These are phyloP conservation scores for Dillenia suffruticosa DNA, from an alignment of 164 flowering plant species.

Conservation along the genomic window DNA sequence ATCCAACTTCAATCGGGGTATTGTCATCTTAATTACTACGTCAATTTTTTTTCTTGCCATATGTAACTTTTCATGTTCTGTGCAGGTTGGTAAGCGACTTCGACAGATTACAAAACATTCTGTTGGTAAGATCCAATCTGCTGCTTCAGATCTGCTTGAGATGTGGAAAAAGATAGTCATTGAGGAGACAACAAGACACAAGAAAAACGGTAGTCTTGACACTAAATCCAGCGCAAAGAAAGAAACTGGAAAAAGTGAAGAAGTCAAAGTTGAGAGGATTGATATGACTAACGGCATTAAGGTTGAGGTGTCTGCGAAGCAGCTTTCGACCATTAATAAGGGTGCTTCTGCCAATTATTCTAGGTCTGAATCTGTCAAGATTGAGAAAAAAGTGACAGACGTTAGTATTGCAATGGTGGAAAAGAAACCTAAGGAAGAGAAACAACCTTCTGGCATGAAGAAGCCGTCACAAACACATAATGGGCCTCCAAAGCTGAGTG, in stretches of 20 bases:
- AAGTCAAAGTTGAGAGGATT: conserved; percentile 27
- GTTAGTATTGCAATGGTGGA: conserved; percentile 27
- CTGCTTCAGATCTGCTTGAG: conserved; percentile 70
- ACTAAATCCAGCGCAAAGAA: conserved; percentile 16
- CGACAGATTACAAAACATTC: conserved; percentile 83
- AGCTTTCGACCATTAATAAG: conserved; percentile 9
- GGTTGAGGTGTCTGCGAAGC: conserved; percentile 14
- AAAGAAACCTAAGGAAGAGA: conserved; percentile 35
- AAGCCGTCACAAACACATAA: conserved; percentile 27
- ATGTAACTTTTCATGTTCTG: background rate
- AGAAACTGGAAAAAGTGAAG: conserved; percentile 16
- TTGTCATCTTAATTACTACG: too few relatives aligned
- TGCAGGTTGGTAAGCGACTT: conserved; percentile 83
- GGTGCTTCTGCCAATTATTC: conserved; percentile 22
- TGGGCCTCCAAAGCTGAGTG: conserved; percentile 62
- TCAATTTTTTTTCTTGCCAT: too few relatives aligned
- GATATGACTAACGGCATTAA: conserved; percentile 22
- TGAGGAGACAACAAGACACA: conserved; percentile 53
- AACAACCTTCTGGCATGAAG: conserved; percentile 16
- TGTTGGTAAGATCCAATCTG: conserved; percentile 49
- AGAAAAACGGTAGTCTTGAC: conserved; percentile 41
- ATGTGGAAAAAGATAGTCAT: conserved; percentile 75
- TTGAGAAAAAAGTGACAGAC: conserved; percentile 21
- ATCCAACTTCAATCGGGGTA: too few relatives aligned
- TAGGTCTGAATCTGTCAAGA: conserved; percentile 21